These are phyloP conservation scores for Aureobasidium uvarum DNA, from an alignment of 2,329 filamentous ascomycete genomes.

Conservation along the genomic window DNA sequence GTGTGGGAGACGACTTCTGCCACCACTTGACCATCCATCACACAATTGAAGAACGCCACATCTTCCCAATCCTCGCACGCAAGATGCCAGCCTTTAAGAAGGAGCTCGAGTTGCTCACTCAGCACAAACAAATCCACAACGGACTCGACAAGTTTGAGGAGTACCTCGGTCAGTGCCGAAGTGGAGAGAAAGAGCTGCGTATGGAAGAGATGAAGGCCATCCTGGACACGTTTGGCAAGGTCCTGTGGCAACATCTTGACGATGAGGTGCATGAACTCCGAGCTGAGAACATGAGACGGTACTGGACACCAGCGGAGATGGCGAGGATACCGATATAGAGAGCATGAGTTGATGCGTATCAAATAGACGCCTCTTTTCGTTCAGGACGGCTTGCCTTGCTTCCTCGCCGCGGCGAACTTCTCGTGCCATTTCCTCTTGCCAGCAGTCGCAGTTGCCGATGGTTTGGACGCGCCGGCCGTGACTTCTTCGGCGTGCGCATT, in stretches of 20 bases:
- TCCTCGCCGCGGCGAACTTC: slow-evolving; percentile 37
- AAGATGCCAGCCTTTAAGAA: slow-evolving; percentile 75
- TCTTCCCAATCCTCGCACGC: slow-evolving; percentile 74
- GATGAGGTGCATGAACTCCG: slow-evolving; percentile 76
- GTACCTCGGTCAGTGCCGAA: slow-evolving; percentile 41
- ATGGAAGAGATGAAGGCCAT: slow-evolving; percentile 62
- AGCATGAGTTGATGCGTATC: not conserved
- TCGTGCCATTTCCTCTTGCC: slow-evolving; percentile 43
- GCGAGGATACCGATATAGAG: slow-evolving; percentile 63
- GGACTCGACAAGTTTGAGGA: slow-evolving; percentile 45
- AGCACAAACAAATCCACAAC: slow-evolving; percentile 76
- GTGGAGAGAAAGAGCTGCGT: slow-evolving; percentile 60
- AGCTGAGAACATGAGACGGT: slow-evolving; percentile 83
- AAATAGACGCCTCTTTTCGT: not conserved
- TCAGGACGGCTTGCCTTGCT: slow-evolving; percentile 25
- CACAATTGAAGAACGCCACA: slow-evolving; percentile 73
- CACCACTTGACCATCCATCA: slow-evolving; percentile 74
- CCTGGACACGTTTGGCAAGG: slow-evolving; percentile 74
- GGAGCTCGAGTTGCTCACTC: slow-evolving; percentile 64
- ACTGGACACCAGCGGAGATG: slow-evolving; percentile 78
- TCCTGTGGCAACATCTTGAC: slow-evolving; percentile 80
- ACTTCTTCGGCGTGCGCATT: not conserved
- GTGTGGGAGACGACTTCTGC: slow-evolving; percentile 66
- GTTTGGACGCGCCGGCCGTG: slow-evolving; percentile 2
- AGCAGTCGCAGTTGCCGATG: slow-evolving; percentile 27